Conservation (phyloP, 208 protist species). For the Sergeia podlipaevii region DNA sequence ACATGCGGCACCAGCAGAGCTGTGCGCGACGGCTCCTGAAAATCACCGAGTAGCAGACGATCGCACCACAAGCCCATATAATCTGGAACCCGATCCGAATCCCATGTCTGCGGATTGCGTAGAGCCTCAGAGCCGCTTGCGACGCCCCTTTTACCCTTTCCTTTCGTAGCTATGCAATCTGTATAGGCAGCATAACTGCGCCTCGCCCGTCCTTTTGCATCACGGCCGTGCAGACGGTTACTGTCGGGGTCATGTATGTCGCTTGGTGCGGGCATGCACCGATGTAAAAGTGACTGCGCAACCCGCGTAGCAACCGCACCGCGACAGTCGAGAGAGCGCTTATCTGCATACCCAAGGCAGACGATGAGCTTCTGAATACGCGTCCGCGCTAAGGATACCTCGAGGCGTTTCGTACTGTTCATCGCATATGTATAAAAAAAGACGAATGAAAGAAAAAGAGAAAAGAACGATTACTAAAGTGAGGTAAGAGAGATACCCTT, state of each 20-base stretch:
- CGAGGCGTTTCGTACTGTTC: no score
- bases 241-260: conserved; percentile 73
- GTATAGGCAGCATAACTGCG: conserved; percentile 19
- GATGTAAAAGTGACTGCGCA: conserved; percentile 36
- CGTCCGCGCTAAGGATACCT: no score
- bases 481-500: no score
- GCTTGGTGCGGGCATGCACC: conserved; percentile 50
- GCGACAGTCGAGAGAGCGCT: conserved; percentile 9
- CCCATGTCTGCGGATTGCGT: conserved; percentile 69
- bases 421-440: no score
- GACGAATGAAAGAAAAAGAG: no score
- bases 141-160: neutral
- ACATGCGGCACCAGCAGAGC: conserved; percentile 70
- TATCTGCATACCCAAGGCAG: conserved; percentile 35
- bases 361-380: conserved; percentile 51
- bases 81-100: conserved; percentile 58
- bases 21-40: conserved; percentile 32
- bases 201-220: conserved; percentile 51
- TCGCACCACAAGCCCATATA: conserved; percentile 84
- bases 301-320: conserved; percentile 39
- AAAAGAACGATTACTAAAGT: no score
- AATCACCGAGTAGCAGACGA: conserved; percentile 69
- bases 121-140: conserved; percentile 1
- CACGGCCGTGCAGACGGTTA: conserved; percentile 39
- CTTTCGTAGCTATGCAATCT: neutral